Percentiles rank a stretch among this genome's conserved stretches.
These are phyloP conservation scores for Russula griseocarnosa DNA, from an alignment of 768 basidiomycete species.

Conservation along the genomic window DNA sequence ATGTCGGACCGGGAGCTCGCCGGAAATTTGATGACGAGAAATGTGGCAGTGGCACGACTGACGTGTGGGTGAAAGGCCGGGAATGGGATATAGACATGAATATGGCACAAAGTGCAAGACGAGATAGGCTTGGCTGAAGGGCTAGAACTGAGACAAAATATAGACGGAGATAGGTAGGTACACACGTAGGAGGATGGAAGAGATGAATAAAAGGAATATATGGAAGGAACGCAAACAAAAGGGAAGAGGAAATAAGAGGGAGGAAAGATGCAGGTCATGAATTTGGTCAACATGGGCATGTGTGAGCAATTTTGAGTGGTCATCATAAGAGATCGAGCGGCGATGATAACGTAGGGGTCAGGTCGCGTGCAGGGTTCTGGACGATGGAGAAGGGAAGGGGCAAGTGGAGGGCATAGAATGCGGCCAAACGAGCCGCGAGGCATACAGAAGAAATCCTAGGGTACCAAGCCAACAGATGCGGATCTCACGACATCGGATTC, in stretches of 20 bases:
- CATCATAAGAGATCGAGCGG: conserved; percentile 23
- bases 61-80: conserved; percentile 1
- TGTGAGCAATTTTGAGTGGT: conserved; percentile 16
- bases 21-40: neutral
- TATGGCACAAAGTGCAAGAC: conserved; percentile 15
- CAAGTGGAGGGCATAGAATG: conserved; percentile 9
- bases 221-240: neutral
- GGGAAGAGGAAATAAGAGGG: conserved; percentile 2
- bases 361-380: neutral
- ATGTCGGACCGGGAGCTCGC: neutral
- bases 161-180: conserved; percentile 20
- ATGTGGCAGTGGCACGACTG: neutral
- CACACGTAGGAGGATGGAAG: neutral
- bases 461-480: neutral
- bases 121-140: conserved; percentile 16
- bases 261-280: conserved; percentile 21
- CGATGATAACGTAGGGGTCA: conserved; percentile 13
- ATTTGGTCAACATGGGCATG: conserved; percentile 15
- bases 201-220: neutral
- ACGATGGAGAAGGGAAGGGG: neutral
- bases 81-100: conserved; percentile 19
- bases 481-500: conserved; percentile 9
- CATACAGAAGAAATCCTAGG: conserved; percentile 15
- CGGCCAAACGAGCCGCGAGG: conserved; percentile 1
- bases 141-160: conserved; percentile 20